A percentile compares a stretch with the other conserved stretches of the same genome.
phyloP scores from a whole-genome alignment of 2,329 filamentous ascomycete genomes.

The Stachybotrys chlorohalonatus region DNA sequence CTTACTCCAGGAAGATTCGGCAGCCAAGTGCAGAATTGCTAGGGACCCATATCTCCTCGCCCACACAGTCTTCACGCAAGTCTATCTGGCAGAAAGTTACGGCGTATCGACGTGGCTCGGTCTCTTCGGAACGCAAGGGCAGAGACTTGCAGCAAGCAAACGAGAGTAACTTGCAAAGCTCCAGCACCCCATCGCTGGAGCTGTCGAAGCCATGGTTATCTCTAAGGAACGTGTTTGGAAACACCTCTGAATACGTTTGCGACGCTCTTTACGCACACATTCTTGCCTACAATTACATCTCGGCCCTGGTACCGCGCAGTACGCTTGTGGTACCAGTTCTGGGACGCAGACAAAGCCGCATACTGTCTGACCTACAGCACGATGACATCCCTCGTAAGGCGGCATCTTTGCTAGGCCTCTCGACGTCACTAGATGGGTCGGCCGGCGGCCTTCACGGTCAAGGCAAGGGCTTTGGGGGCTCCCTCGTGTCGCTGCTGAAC shows the following conservation, averaged over 20 bases:
- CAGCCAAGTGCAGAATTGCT: conserved; percentile 19
- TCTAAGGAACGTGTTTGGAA: conserved; percentile 43
- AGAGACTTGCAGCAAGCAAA: conserved; percentile 4
- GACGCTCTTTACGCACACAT: conserved; percentile 52
- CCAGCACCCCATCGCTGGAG: conserved; percentile 7
- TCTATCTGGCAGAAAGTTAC: conserved; percentile 28
- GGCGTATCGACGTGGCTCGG: conserved; percentile 14
- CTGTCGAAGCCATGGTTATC: conserved; percentile 29
- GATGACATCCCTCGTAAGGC: conserved; percentile 42
- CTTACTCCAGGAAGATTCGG: conserved; percentile 43
- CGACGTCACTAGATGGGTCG: conserved; percentile 11
- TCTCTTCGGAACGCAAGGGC: conserved; percentile 7
- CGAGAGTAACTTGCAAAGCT: neutral
- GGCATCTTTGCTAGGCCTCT: conserved; percentile 39
- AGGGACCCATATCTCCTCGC: neutral
- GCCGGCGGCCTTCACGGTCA: conserved; percentile 12
- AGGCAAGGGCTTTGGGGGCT: conserved; percentile 14
- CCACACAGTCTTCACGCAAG: conserved; percentile 8
- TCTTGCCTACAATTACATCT: conserved; percentile 50
- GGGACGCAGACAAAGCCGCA: conserved; percentile 3
- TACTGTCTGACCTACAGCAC: conserved; percentile 11
- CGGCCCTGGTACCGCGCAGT: conserved; percentile 17
- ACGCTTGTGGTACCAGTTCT: conserved; percentile 5
- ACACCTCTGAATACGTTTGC: conserved; percentile 44
- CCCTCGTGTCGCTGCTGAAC: conserved; percentile 14